phyloP scores from a whole-genome alignment of 768 basidiomycete genomes.

The Xanthoconium purpureum region DNA sequence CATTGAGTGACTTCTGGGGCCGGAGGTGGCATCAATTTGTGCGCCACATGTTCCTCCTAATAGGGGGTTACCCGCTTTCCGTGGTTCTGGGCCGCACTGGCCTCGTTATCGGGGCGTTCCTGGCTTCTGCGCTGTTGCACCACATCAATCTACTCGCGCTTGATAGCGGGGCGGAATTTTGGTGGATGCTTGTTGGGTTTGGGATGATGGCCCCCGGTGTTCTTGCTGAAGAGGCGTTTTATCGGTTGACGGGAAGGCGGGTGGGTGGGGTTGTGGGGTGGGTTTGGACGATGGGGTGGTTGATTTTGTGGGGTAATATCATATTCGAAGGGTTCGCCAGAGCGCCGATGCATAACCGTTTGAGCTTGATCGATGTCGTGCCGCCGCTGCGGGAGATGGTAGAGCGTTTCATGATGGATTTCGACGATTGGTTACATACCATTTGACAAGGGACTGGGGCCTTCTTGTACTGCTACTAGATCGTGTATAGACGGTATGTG shows the following conservation, averaged over 20 bases:
- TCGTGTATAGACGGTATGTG: no score
- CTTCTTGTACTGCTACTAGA: neutral
- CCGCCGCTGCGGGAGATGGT: neutral
- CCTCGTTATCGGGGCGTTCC: neutral
- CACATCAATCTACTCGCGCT: neutral
- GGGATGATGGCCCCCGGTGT: constrained; percentile 4
- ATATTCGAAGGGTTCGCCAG: neutral
- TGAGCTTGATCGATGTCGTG: neutral
- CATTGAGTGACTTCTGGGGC: neutral
- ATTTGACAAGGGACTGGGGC: neutral
- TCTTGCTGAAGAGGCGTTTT: neutral
- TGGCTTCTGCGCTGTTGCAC: neutral
- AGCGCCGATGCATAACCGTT: neutral
- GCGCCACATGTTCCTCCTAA: neutral
- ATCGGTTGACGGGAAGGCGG: neutral
- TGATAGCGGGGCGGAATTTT: neutral
- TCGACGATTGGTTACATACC: neutral
- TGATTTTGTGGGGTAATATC: neutral
- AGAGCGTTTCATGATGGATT: neutral
- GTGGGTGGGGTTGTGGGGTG: constrained; percentile 1
- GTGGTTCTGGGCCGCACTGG: neutral
- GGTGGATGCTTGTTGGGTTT: neutral
- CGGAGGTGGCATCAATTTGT: constrained; percentile 3
- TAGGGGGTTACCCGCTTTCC: neutral
- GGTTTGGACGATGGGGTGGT: constrained; percentile 2